A percentile compares a stretch with the other conserved stretches of the same genome.
phyloP scores from a whole-genome alignment of 2,329 filamentous ascomycete genomes.

The Nemania sp. region DNA sequence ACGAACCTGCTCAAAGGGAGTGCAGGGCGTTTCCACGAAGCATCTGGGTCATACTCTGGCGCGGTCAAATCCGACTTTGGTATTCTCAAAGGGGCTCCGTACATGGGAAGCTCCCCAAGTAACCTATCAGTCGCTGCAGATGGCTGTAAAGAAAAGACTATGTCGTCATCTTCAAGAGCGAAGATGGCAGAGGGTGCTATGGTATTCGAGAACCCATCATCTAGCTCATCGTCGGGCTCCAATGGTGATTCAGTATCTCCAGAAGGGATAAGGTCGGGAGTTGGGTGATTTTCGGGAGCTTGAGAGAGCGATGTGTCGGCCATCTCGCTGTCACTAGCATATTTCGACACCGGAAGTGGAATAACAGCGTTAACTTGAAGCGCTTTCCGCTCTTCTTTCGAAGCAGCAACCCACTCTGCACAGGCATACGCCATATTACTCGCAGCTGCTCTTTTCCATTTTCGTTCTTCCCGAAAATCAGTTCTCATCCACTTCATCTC shows the following conservation, averaged over 20 bases:
- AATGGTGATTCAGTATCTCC: conserved; percentile 63
- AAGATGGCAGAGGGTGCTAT: conserved; percentile 79
- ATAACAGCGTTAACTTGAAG: conserved; percentile 69
- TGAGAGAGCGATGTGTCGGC: conserved; percentile 41
- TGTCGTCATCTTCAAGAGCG: conserved; percentile 77
- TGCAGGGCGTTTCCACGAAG: conserved; percentile 74
- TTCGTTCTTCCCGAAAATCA: conserved; percentile 90
- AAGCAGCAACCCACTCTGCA: conserved; percentile 76
- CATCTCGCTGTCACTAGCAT: conserved; percentile 42
- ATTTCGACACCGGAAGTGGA: conserved; percentile 47
- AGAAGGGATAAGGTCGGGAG: conserved; percentile 70
- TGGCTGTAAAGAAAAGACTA: conserved; percentile 76
- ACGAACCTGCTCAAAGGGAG: conserved; percentile 87
- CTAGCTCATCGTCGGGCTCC: conserved; percentile 48
- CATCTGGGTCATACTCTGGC: conserved; percentile 68
- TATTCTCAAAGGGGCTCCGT: conserved; percentile 65
- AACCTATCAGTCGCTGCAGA: conserved; percentile 78
- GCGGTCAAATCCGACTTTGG: conserved; percentile 61
- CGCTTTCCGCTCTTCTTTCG: conserved; percentile 62
- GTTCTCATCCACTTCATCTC: conserved; percentile 99
- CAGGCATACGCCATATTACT: conserved; percentile 82
- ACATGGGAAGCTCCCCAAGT: conserved; percentile 80
- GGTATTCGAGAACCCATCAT: conserved; percentile 46
- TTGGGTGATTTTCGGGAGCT: conserved; percentile 53
- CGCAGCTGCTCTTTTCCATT: conserved; percentile 86